Conservation (phyloP, 192 early-diverging fungal species). For the Phlyctochytrium planicorne region DNA sequence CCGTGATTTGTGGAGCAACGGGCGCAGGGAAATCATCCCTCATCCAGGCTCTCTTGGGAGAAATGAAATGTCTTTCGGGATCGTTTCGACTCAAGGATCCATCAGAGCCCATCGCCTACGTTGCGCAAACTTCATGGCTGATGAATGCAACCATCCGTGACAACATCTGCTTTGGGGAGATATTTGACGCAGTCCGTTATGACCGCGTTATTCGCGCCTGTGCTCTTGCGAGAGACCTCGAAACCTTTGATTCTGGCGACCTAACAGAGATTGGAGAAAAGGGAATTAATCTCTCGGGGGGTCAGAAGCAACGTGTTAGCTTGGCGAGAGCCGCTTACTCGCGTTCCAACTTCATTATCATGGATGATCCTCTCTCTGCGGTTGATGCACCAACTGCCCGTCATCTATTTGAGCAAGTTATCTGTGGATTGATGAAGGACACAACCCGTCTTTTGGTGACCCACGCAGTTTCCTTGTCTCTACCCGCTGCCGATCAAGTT, state of each 20-base stretch:
- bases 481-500: constrained; percentile 30
- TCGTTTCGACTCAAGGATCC: constrained; percentile 25
- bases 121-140: constrained; percentile 69
- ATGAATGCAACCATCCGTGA: constrained; percentile 54
- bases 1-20: constrained; percentile 55
- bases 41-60: constrained; percentile 67
- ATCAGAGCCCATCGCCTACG: constrained; percentile 68
- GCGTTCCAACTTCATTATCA: constrained; percentile 8
- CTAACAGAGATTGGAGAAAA: constrained; percentile 78
- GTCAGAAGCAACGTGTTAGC: constrained; percentile 83
- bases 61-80: constrained; percentile 47
- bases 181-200: constrained; percentile 72
- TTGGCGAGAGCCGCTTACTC: constrained; percentile 59
- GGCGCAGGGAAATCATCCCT: constrained; percentile 68
- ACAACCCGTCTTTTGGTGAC: constrained; percentile 82
- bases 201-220: constrained; percentile 74
- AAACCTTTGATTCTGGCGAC: constrained; percentile 78
- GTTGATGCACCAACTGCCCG: constrained; percentile 91
- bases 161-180: constrained; percentile 80
- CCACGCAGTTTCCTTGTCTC: constrained; percentile 49
- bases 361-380: constrained; percentile 87
- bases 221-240: constrained; percentile 78
- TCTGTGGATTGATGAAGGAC: constrained; percentile 66
- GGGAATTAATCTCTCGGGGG: constrained; percentile 59
- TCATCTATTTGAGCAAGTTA: constrained; percentile 70